Evolutionary conservation across 257 asterid genomes (phyloP), one percentile per base, ranked within the genome.

Genomic region (Ehretia macrophylla): DNA sequence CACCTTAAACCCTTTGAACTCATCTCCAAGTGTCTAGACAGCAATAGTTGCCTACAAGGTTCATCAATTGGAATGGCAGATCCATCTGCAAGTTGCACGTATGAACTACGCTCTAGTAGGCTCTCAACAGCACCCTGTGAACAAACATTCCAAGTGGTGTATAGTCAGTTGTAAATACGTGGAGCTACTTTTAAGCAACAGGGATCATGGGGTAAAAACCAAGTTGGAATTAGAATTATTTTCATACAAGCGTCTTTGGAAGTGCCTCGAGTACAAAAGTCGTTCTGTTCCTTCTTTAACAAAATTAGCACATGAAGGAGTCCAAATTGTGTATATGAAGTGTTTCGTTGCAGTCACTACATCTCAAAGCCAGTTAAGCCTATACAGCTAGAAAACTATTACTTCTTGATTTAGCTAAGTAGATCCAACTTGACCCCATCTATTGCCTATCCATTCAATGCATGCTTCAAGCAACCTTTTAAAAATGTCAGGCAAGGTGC

Each of bases 81-180:
- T 70, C 95, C 96, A 66, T 85, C 85, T 17, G 90, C 87, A 22
- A 90, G 85, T 65, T 87, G 97, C 22, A 81, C 84, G 21, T 72
- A 55, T 17, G 77, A 71, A 67, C 94, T 79, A 44, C 97, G 87
- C 65, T 87, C 97, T 74, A 90, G 57, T 70, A 90, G 68, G 70
- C 77, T 79, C 87, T 90, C 97, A 48, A 87, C 94, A n/a, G 97
- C 97, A 66, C 97, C 97, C 97, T 90, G 69, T 53, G 39, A 54
- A 45, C 27, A 49, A n/a, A 23, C 17, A 14, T 32, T 19, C 35
- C 37, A 52, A 56, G 60, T 66, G 18, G 18, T 21, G 48, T 5
- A 12, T 5, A 59, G 20, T n/a, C 51, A 42, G 55, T 51, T 45
- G 46, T 45, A 56, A 38, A 17, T 21, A 16, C 21, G 57, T 32